Base-by-base conservation (phyloP, 1,284 basidiomycete genomes). In the Prillingera fragicola region DNA sequence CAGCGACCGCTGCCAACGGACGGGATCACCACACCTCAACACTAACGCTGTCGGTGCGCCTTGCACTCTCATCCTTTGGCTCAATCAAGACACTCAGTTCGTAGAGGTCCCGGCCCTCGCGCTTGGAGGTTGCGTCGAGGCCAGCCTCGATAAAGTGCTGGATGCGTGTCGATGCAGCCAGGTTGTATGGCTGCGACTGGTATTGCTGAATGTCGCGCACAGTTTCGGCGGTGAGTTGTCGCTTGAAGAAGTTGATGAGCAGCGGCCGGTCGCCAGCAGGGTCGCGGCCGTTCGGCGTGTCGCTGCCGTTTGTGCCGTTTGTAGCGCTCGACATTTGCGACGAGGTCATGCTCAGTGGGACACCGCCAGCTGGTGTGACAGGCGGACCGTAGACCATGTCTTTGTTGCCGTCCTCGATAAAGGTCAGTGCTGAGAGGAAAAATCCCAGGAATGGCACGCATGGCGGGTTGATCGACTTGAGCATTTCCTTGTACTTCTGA, bases 361-460 rank as follows among this genome's bases (percentile, higher is more conserved):
- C 29, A 18, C 19, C n/a, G n/a, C n/a, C n/a, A n/a, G n/a, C n/a
- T n/a, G n/a, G n/a, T n/a, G n/a, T n/a, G n/a, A n/a, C n/a, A n/a
- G 38, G 40, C 3, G 48, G 37, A 9, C 82, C 79, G 5, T 88
- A 73, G 47, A 80, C 81, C 34, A 65, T 57, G 73, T 98, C 89
- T 43, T 87, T 85, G 65, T 92, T 92, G n/a, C 94, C 95, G 62
- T 98, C 95, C 69, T 96, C 90, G 66, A 96, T 95, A 72, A 98
- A 97, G 4, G 91, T 92, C 45, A 98, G 76, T 19, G 88, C 89
- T 4, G 92, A 91, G 15, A 98, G 79, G 74, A 95, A 97, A 44
- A 96, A 87, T 58, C 94, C 94, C 41, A 99, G 84, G 73, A 98
- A 99, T 5, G 95, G 95, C 0, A 98, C 92, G 69, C 92, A 96